These are phyloP conservation scores for Diaporthe destruens DNA, from an alignment of 2,329 filamentous ascomycete genomes.

Conservation along the genomic window DNA sequence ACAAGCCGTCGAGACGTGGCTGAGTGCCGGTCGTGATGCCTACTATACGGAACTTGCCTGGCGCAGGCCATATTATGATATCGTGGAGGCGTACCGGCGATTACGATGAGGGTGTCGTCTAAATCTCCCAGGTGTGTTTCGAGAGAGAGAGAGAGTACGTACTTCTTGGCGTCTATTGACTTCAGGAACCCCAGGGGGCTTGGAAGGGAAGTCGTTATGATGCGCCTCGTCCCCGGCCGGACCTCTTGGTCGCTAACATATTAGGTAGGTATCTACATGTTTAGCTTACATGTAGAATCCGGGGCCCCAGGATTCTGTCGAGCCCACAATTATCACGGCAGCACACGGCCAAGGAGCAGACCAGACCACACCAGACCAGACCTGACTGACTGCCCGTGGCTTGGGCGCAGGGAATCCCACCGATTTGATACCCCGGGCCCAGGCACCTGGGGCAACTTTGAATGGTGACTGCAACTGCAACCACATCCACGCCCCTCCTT, in stretches of 20 bases:
- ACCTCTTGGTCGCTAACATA: too few relatives aligned
- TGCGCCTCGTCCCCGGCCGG: not conserved
- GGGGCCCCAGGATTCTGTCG: slow-evolving; percentile 35
- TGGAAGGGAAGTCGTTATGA: not conserved
- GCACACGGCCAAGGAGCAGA: slow-evolving; percentile 9
- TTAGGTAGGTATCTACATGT: not conserved
- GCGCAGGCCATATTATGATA: not conserved
- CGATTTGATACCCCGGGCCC: slow-evolving; percentile 24
- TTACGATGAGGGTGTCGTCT: too few relatives aligned
- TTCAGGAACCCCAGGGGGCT: not conserved
- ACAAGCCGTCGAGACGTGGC: slow-evolving; percentile 20
- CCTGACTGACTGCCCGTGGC: not conserved
- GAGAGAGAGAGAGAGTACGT: too few relatives aligned
- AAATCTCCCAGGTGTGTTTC: too few relatives aligned
- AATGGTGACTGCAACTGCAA: slow-evolving; percentile 23
- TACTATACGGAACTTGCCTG: not conserved
- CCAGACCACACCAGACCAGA: not conserved
- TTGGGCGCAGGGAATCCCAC: slow-evolving; percentile 21
- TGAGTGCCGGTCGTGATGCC: not conserved
- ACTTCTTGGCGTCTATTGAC: too few relatives aligned
- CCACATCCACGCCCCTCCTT: not conserved
- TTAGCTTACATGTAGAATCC: slow-evolving; percentile 21
- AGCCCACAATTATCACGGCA: slow-evolving; percentile 20
- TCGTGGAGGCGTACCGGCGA: not conserved
- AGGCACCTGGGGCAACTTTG: slow-evolving; percentile 7